Evolutionary conservation across 306 rosid genomes (phyloP).

Genomic region (Clitoria ternatea): DNA sequence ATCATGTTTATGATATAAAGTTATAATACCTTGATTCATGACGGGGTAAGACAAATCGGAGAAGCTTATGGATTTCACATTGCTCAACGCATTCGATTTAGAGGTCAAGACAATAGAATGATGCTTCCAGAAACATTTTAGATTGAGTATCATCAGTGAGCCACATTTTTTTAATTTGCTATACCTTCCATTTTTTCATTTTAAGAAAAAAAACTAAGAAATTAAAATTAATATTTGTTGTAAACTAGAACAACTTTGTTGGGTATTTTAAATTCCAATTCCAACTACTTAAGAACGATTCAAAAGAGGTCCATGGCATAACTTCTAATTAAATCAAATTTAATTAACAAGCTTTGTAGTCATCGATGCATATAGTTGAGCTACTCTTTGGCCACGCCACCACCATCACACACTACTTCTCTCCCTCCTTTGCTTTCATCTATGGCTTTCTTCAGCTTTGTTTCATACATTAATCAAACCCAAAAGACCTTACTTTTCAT

Average conservation of each 20-base stretch:
- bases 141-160: neutral
- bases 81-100: neutral
- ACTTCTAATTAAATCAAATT: neutral
- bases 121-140: neutral
- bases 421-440: neutral
- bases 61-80: neutral
- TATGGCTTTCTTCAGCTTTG: slow-evolving; percentile 33
- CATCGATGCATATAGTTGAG: slow-evolving; percentile 28
- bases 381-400: slow-evolving; percentile 2
- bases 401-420: neutral
- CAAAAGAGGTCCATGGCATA: neutral
- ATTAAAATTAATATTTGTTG: too few species aligned
- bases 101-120: neutral
- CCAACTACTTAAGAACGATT: slow-evolving; percentile 14
- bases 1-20: neutral
- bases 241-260: too few species aligned
- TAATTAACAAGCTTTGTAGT: slow-evolving; percentile 1
- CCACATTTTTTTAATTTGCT: neutral
- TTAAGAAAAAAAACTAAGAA: too few species aligned
- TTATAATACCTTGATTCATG: neutral
- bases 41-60: neutral
- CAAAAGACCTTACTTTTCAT: neutral
- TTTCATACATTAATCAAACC: slow-evolving; percentile 5
- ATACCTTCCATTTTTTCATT: too few species aligned
- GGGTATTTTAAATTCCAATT: too few species aligned